Percentiles rank a stretch among this genome's conserved stretches.
Evolutionary conservation across 2,329 filamentous ascomycete genomes (phyloP).

Genomic region (Penicillium sp.): DNA sequence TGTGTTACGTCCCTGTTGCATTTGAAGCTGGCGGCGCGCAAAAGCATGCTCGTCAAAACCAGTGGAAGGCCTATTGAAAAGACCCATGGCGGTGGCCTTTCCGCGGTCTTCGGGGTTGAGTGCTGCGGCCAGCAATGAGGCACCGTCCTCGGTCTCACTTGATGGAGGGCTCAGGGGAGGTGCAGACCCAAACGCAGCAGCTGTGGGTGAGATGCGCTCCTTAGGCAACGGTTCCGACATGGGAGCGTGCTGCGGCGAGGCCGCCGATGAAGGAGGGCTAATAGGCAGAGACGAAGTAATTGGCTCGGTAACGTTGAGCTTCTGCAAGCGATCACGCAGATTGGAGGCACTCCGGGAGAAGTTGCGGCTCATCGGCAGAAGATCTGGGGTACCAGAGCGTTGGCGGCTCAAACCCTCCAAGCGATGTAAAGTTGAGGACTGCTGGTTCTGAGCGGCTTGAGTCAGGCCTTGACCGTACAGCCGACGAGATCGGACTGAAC

Average conservation of each 20-base stretch:
- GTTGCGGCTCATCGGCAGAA: constrained; percentile 42
- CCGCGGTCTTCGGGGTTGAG: constrained; percentile 71
- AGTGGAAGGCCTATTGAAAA: constrained; percentile 66
- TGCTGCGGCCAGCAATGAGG: constrained; percentile 56
- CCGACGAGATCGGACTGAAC: constrained; percentile 64
- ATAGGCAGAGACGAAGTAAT: constrained; percentile 22
- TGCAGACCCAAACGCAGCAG: constrained; percentile 33
- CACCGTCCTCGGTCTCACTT: constrained; percentile 66
- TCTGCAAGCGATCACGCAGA: constrained; percentile 50
- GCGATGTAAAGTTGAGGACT: constrained; percentile 68
- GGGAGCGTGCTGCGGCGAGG: constrained; percentile 35
- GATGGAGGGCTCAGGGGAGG: constrained; percentile 64
- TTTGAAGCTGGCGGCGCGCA: constrained; percentile 71
- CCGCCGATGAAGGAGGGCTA: constrained; percentile 43
- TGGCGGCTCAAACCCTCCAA: constrained; percentile 72
- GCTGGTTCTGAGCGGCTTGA: constrained; percentile 74
- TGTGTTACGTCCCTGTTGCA: constrained; percentile 68
- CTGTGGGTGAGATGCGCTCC: constrained; percentile 29
- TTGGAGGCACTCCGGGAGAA: constrained; percentile 60
- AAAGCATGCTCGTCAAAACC: constrained; percentile 83
- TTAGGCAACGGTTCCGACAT: constrained; percentile 31
- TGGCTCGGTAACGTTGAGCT: constrained; percentile 28
- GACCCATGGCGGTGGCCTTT: constrained; percentile 70
- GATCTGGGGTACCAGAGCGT: constrained; percentile 53
- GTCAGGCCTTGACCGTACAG: constrained; percentile 79